Base-by-base conservation (phyloP, 495 filamentous ascomycete species). In the Aspergillus nidulans region DNA sequence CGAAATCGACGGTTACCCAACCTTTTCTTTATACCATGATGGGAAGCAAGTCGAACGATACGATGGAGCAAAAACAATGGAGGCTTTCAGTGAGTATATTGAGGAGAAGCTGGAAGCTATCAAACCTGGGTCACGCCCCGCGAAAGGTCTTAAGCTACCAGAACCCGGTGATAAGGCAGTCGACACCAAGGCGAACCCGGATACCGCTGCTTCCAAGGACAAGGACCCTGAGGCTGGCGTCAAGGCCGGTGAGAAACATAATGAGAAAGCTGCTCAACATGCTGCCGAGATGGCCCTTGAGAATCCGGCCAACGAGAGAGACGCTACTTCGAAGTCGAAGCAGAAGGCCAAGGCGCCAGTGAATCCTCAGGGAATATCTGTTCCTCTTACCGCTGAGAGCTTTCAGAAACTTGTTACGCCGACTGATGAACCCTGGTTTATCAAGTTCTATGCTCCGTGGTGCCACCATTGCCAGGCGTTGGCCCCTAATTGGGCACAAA, bases 361-460 rank as follows among this genome's bases (percentile, higher is more conserved):
- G 18, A 96, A 98, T 59, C 81, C 82, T 8, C 69, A 82, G 41
- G 94, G 94, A 16, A 73, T 76, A 6, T 95, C 90, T 13, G 75
- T 88, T 12, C 73, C 85, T 9, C 81, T 98, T 18, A 87, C 85
- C 18, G 85, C 88, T 20, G 92, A 97, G 65, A 87, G 75, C 56
- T 98, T 98, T 76, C 86, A 92, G 66, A 86, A 81, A 49, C 73
- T 84, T 25, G 92, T 98, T 21, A 95, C 90, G 4, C 87, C 85
- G 64, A 89, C 91, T 0, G 84, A 87, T 41, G 91, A 97, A 42
- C 87, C 91, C 15, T 98, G 94, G 94, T 96, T 98, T 63, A 85
- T 98, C 71, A 97, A 98, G 67, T 97, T 98, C 68, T 97, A 96
- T 69, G 92, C 89, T 23, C 94, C 94, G 1, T 97, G 94, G 94